A percentile compares a stretch with the other conserved stretches of the same genome.
phyloP scores from a whole-genome alignment of 805 yeast species.

The Yarrowia divulgata region DNA sequence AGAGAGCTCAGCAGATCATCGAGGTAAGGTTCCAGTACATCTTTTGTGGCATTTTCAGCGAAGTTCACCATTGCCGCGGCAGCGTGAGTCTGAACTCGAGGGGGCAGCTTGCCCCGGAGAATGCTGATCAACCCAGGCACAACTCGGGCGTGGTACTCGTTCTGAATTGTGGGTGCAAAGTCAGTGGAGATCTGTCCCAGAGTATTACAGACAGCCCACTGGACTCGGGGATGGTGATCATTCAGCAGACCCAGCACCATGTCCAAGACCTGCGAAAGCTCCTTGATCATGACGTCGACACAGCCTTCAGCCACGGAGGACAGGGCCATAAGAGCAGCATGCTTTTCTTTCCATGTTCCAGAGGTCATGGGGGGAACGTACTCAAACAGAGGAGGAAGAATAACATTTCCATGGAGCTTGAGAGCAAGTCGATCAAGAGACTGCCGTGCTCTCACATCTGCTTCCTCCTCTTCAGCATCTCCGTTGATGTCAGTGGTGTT shows the following conservation, averaged over 20 bases:
- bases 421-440: conserved; percentile 91
- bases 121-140: conserved; percentile 88
- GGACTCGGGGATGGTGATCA: conserved; percentile 93
- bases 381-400: conserved; percentile 87
- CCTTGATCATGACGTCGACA: conserved; percentile 81
- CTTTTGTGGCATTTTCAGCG: conserved; percentile 88
- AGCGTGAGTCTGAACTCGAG: conserved; percentile 96
- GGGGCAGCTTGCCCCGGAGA: conserved; percentile 68
- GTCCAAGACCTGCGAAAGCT: conserved; percentile 81
- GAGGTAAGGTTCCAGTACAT: conserved; percentile 87
- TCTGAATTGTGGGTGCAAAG: conserved; percentile 87
- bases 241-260: conserved; percentile 83
- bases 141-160: conserved; percentile 76
- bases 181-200: conserved; percentile 97
- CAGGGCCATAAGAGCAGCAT: conserved; percentile 95
- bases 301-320: conserved; percentile 98
- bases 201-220: conserved; percentile 96
- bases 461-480: conserved; percentile 81
- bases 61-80: conserved; percentile 98
- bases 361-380: conserved; percentile 87
- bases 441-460: conserved; percentile 91
- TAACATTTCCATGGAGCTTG: conserved; percentile 78
- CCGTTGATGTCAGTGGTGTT: conserved; percentile 78
- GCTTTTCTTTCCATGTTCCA: conserved; percentile 89
- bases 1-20: conserved; percentile 80